Percentiles rank a stretch among this genome's conserved stretches.
These are phyloP conservation scores for Mortierella claussenii DNA, from an alignment of 192 early-diverging fungal species.

Conservation along the genomic window DNA sequence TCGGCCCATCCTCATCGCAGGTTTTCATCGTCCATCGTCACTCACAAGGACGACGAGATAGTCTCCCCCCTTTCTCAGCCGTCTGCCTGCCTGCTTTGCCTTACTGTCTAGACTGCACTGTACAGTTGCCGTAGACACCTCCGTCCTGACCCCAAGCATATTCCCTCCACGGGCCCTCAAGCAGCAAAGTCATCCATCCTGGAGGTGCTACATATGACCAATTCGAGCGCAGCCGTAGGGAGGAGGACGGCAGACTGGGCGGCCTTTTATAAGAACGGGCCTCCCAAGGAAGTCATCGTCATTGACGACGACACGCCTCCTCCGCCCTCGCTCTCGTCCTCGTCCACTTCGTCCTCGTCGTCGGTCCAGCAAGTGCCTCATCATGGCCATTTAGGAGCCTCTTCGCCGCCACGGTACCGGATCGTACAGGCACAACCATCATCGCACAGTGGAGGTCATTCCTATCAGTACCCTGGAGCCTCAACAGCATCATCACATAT, in stretches of 20 bases:
- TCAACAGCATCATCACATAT: too few relatives aligned
- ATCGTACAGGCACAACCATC: conserved; percentile 14
- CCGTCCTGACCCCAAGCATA: too few relatives aligned
- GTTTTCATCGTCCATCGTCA: too few relatives aligned
- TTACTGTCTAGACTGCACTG: too few relatives aligned
- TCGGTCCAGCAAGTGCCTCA: conserved; percentile 21
- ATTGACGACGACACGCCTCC: conserved; percentile 54
- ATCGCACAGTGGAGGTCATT: conserved; percentile 3
- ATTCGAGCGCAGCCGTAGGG: conserved; percentile 9
- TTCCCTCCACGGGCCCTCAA: too few relatives aligned
- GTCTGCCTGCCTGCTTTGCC: too few relatives aligned
- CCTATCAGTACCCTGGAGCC: conserved; percentile 4
- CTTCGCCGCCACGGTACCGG: conserved; percentile 22
- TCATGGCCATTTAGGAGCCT: conserved; percentile 10
- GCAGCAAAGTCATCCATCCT: not conserved
- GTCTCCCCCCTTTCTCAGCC: too few relatives aligned
- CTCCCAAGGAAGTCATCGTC: conserved; percentile 51
- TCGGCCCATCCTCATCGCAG: too few relatives aligned
- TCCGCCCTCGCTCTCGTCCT: conserved; percentile 36
- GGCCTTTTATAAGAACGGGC: conserved; percentile 53
- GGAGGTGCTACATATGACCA: conserved; percentile 12
- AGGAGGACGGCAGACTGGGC: conserved; percentile 41
- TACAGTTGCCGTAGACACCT: too few relatives aligned
- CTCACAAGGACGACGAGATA: too few relatives aligned
- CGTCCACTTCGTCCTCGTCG: conserved; percentile 29